Conservation (phyloP, 805 yeast genomes). For the Komagataella populi region DNA sequence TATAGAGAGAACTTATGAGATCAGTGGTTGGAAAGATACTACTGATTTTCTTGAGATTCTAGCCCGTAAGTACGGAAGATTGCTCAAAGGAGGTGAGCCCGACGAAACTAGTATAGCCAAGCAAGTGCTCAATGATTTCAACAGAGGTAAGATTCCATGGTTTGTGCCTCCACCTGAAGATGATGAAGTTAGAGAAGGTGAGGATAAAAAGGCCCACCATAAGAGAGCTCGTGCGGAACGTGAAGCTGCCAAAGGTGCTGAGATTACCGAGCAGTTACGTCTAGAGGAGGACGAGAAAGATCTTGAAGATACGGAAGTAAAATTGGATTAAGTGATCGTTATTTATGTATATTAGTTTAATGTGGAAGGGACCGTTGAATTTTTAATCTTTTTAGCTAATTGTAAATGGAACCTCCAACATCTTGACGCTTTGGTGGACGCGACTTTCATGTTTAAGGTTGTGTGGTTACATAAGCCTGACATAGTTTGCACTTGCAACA, state of each 20-base stretch:
- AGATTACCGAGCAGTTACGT: not conserved
- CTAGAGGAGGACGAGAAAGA: not conserved
- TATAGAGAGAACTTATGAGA: slow-evolving; percentile 89
- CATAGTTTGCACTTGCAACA: not conserved
- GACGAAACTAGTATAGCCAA: slow-evolving; percentile 91
- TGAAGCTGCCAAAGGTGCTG: slow-evolving; percentile 17
- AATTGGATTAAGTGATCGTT: not conserved
- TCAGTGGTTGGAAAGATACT: slow-evolving; percentile 75
- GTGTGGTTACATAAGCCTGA: not conserved
- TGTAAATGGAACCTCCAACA: not conserved
- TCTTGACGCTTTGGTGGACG: not conserved
- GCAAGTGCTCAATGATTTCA: slow-evolving; percentile 83
- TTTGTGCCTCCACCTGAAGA: slow-evolving; percentile 87
- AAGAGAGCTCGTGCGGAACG: slow-evolving; percentile 41
- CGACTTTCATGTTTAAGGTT: not conserved
- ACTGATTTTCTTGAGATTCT: slow-evolving; percentile 79
- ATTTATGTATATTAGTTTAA: not conserved
- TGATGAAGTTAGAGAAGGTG: slow-evolving; percentile 41
- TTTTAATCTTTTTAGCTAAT: too few relatives aligned
- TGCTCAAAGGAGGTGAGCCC: slow-evolving; percentile 95
- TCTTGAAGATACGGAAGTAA: not conserved
- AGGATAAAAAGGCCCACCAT: slow-evolving; percentile 37
- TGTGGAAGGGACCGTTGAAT: not conserved
- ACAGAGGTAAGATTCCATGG: slow-evolving; percentile 97
- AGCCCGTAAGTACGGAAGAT: slow-evolving; percentile 87